phyloP scores from a whole-genome alignment of 2,329 filamentous ascomycete genomes.

The Amauroascus verrucosus region DNA sequence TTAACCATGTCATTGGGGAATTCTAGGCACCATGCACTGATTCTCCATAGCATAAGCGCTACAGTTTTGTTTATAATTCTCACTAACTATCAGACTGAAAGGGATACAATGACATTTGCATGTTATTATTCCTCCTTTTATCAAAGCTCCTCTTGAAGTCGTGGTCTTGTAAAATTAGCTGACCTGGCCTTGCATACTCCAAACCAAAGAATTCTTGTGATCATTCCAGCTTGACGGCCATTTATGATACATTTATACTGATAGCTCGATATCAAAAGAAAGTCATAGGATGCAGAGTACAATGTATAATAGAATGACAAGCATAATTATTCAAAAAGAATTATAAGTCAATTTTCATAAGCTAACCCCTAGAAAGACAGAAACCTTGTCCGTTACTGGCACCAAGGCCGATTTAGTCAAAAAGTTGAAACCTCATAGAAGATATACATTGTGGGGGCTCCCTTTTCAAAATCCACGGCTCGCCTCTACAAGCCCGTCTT shows the following conservation, averaged over 20 bases:
- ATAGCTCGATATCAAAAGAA: not conserved
- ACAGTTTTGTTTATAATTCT: conserved; percentile 4
- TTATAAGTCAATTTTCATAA: no score
- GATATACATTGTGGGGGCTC: not conserved
- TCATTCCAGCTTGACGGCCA: no score
- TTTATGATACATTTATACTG: not conserved
- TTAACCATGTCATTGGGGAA: not conserved
- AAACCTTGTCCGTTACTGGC: not conserved
- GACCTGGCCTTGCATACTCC: no score
- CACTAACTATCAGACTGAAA: not conserved
- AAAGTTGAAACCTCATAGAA: not conserved
- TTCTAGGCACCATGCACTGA: not conserved
- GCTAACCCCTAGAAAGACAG: not conserved
- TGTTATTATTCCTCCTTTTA: not conserved
- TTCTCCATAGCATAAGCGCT: conserved; percentile 5
- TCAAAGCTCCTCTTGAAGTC: no score
- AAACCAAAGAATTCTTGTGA: no score
- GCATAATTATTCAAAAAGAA: not conserved
- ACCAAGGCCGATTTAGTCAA: not conserved
- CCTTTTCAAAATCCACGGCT: conserved; percentile 43
- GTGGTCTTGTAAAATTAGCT: no score
- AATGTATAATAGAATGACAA: not conserved
- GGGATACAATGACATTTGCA: not conserved
- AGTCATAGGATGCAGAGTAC: not conserved
- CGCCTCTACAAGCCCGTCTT: conserved; percentile 72